phyloP scores from a whole-genome alignment of 257 asterid genomes.

The Ajuga chamaepitys region DNA sequence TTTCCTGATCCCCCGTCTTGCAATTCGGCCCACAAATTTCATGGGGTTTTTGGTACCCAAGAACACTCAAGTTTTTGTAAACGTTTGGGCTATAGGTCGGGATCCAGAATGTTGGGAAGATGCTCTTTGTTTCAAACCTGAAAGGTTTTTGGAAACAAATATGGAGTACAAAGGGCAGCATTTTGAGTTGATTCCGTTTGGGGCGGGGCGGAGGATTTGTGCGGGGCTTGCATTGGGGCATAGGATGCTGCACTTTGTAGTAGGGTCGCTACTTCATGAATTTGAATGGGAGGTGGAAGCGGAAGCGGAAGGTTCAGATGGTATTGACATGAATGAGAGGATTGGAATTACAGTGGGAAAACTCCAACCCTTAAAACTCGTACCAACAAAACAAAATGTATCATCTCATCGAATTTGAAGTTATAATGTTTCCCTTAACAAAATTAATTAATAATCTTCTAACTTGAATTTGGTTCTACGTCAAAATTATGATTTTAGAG shows the following conservation, averaged over 20 bases:
- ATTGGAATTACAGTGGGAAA: conserved; percentile 43
- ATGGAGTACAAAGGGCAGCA: conserved; percentile 45
- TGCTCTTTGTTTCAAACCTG: conserved; percentile 36
- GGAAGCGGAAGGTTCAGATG: conserved; percentile 5
- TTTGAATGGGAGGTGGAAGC: conserved; percentile 40
- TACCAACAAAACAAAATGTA: conserved; percentile 6
- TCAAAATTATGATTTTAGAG: too few species aligned
- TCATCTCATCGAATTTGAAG: too few species aligned
- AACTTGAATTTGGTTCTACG: too few species aligned
- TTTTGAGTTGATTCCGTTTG: conserved; percentile 50
- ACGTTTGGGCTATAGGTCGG: conserved; percentile 53
- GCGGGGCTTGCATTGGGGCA: conserved; percentile 45
- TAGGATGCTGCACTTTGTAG: conserved; percentile 44
- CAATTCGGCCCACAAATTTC: conserved; percentile 24
- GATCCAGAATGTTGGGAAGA: conserved; percentile 42
- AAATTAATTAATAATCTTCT: too few species aligned
- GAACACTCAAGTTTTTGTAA: conserved; percentile 35
- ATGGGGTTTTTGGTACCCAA: conserved; percentile 34
- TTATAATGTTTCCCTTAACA: too few species aligned
- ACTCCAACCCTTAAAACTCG: conserved; percentile 33
- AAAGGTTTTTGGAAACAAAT: conserved; percentile 33
- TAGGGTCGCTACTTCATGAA: conserved; percentile 47
- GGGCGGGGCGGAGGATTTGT: conserved; percentile 55
- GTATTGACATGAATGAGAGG: conserved; percentile 35
- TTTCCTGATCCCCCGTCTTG: conserved; percentile 35